Base-by-base conservation (phyloP, 768 basidiomycete species). In the Amanita polypyramis region DNA sequence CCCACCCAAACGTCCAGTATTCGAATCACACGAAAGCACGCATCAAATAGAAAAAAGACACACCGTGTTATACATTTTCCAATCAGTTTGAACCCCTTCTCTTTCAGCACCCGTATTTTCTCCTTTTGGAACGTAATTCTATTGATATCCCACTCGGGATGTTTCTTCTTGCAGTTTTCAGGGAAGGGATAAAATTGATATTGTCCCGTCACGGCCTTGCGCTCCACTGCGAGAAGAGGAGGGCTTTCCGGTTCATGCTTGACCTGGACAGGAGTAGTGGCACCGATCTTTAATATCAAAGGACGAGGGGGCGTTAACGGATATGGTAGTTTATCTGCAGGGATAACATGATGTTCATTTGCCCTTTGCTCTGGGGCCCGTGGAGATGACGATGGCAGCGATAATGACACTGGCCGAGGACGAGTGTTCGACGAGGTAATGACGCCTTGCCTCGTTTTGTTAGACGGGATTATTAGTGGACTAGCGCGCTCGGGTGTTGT, bases 181-280 rank as follows among this genome's bases (percentile, higher is more conserved):
- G 39, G 47, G n/a, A 48, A 37, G 14, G 39, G 47, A 35, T 12
- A 49, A 7, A 23, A 30, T 19, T 37, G 35, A 7, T n/a, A 14
- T 19, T 20, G 23, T 4, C 37, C 19, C 20, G 46, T 39, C 4
- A 47, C 38, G 34, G 32, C 6, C 21, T 35, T 33, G 14, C 47
- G 39, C 20, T 34, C 7, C n/a, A n/a, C 30, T 2, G 27, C 14
- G 21, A 15, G n/a, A 17, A 35, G 35, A 14, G 47, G 21, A 4
- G 47, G 47, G 17, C 47, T 49, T n/a, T 32, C n/a, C 5, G 39
- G 47, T 34, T 49, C 47, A 32, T 8, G 10, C 34, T 49, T 49
- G 20, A 49, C 21, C 5, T 17, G 20, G 27, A 30, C 15, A 5
- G 47, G 17, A 15, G 27, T 11, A 8, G 45, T 23, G 7, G 4